Base-by-base conservation (phyloP, 2,329 filamentous ascomycete genomes). In the Orbilia brochopaga region DNA sequence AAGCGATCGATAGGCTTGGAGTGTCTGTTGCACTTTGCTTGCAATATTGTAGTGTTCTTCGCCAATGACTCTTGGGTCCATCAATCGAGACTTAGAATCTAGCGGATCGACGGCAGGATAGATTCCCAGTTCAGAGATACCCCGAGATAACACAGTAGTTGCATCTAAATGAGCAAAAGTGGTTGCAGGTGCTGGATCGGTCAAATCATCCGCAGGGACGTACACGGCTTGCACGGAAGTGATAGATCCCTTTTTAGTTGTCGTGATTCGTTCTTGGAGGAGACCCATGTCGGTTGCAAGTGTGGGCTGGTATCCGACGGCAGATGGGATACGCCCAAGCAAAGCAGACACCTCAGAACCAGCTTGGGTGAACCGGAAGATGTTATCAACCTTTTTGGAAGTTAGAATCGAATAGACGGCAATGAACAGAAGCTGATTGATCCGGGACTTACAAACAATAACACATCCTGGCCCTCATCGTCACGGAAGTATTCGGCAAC, bases 101-200 rank as follows among this genome's bases (percentile, higher is more conserved):
- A 99, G 92, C 84, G 94, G 94, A 83, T 99, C 94, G 87, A 99
- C 94, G 80, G 94, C 94, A 79, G 94, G 94, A 88, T 99, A 99
- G 86, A 97, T 99, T 92, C 94, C 94, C 88, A 99, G 87, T 87
- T 99, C 94, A 77, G 94, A 97, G 83, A 99, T 99, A 92, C 94
- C 93, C 90, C 94, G 93, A 80, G 94, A 99, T 87, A 99, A 87
- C 82, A 97, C 94, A 88, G 94, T 99, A 83, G 94, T 99, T 87
- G 94, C 94, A 86, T 99, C 94, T 89, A 99, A 90, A 84, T 99
- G 94, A 82, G 94, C 94, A 84, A 99, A 99, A 83, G 94, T 99
- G 83, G 94, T 97, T 82, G 94, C 94, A 79, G 94, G 94, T 78
- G 94, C 94, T 85, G 94, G 94, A 85, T 99, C 94, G 86, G 94